phyloP scores from a whole-genome alignment of 2,329 filamentous ascomycete genomes.

The Nectriaceae sp. region DNA sequence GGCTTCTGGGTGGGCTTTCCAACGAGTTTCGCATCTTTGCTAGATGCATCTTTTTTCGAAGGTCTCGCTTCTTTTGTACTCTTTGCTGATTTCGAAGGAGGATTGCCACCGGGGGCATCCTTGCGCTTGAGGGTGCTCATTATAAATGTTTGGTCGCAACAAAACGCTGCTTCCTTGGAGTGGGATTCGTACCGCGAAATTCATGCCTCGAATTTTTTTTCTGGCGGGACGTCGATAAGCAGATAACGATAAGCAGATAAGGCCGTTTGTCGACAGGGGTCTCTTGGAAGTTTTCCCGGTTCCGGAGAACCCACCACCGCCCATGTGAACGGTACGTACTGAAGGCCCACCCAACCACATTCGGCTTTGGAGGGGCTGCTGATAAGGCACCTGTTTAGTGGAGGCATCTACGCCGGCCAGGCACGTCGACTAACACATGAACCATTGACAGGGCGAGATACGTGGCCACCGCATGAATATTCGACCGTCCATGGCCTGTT shows the following conservation, averaged over 20 bases:
- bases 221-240: constrained; percentile 30
- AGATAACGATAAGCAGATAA: constrained; percentile 22
- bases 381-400: neutral
- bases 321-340: constrained; percentile 2
- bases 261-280: neutral
- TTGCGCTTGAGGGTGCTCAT: constrained; percentile 63
- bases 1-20: constrained; percentile 34
- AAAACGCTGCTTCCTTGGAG: constrained; percentile 24
- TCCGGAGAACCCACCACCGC: constrained; percentile 9
- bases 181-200: constrained; percentile 20
- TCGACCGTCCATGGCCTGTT: constrained; percentile 11
- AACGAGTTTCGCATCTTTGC: constrained; percentile 31
- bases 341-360: neutral
- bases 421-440: constrained; percentile 8
- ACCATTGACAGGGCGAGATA: constrained; percentile 11
- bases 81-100: constrained; percentile 51
- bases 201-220: constrained; percentile 34
- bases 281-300: constrained; percentile 19
- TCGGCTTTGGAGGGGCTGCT: neutral
- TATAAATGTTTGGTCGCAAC: constrained; percentile 32
- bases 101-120: constrained; percentile 54
- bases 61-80: constrained; percentile 47
- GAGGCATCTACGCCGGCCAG: neutral
- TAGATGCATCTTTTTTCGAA: constrained; percentile 45
- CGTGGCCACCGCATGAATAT: constrained; percentile 5